phyloP scores from a whole-genome alignment of 768 basidiomycete genomes.

The Lentinula lateritia region DNA sequence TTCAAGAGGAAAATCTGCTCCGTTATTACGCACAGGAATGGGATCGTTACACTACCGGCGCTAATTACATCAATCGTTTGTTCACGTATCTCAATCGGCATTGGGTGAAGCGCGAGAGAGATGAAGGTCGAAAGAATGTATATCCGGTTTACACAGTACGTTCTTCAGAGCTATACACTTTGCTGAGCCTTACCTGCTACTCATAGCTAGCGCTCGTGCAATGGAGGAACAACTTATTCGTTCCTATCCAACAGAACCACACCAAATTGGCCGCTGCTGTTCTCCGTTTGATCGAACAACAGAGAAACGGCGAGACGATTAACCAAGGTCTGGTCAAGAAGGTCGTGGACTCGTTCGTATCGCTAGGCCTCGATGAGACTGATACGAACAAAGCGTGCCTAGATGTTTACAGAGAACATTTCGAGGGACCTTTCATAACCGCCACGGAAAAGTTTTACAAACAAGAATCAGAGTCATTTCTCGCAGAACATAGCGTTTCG shows the following conservation, averaged over 20 bases:
- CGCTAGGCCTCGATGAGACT: conserved; percentile 87
- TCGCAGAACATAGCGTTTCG: conserved; percentile 82
- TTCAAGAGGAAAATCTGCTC: conserved; percentile 84
- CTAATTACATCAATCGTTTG: conserved; percentile 93
- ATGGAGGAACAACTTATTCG: conserved; percentile 91
- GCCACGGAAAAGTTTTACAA: conserved; percentile 91
- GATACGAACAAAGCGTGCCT: conserved; percentile 91
- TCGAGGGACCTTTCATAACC: conserved; percentile 83
- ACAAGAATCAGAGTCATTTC: conserved; percentile 86
- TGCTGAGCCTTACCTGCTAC: neutral
- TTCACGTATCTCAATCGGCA: conserved; percentile 98
- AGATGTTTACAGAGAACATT: conserved; percentile 88
- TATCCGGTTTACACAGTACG: conserved; percentile 92
- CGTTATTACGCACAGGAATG: conserved; percentile 91
- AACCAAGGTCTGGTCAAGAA: conserved; percentile 92
- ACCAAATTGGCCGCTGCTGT: conserved; percentile 84
- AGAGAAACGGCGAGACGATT: conserved; percentile 91
- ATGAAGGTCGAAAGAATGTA: conserved; percentile 92
- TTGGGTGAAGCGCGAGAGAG: conserved; percentile 98
- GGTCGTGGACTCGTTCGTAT: conserved; percentile 92
- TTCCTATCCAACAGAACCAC: conserved; percentile 77
- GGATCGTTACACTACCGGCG: conserved; percentile 95
- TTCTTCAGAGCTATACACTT: neutral
- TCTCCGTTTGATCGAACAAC: conserved; percentile 84
- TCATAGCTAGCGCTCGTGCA: conserved; percentile 86